Evolutionary conservation across 305 asterid species (phyloP).

Genomic region (Ajuga reptans): DNA sequence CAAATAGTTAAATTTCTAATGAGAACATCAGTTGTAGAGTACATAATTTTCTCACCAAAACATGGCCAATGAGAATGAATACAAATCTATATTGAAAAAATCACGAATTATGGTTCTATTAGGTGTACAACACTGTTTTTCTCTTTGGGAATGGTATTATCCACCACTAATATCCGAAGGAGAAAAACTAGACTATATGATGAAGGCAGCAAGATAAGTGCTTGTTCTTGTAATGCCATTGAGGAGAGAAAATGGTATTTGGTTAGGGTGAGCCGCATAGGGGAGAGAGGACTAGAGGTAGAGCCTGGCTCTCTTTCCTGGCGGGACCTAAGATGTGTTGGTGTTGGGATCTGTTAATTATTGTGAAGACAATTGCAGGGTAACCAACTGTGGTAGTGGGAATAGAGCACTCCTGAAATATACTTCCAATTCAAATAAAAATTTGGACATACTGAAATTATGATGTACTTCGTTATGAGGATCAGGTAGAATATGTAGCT

Average conservation of each 20-base stretch:
- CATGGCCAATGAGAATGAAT: background rate
- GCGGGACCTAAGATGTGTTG: background rate
- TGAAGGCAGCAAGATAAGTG: background rate
- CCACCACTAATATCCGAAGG: background rate
- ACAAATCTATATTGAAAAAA: background rate
- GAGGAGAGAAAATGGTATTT: background rate
- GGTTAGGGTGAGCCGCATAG: background rate
- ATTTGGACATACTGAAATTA: background rate
- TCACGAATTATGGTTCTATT: background rate
- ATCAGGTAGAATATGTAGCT: background rate
- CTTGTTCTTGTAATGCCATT: background rate
- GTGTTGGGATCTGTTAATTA: too few species aligned
- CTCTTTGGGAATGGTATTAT: background rate
- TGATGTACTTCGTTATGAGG: background rate
- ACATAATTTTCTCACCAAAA: background rate
- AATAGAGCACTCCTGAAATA: slow-evolving; percentile 5
- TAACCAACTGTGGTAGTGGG: background rate
- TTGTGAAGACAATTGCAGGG: too few species aligned
- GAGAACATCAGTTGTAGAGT: background rate
- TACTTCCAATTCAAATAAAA: background rate
- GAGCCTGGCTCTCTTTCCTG: too few species aligned
- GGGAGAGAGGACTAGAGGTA: background rate
- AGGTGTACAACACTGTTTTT: background rate
- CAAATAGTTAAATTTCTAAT: background rate
- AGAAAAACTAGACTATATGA: background rate